phyloP scores from a whole-genome alignment of 2,329 filamentous ascomycete species.

The Lachnellula suecica region DNA sequence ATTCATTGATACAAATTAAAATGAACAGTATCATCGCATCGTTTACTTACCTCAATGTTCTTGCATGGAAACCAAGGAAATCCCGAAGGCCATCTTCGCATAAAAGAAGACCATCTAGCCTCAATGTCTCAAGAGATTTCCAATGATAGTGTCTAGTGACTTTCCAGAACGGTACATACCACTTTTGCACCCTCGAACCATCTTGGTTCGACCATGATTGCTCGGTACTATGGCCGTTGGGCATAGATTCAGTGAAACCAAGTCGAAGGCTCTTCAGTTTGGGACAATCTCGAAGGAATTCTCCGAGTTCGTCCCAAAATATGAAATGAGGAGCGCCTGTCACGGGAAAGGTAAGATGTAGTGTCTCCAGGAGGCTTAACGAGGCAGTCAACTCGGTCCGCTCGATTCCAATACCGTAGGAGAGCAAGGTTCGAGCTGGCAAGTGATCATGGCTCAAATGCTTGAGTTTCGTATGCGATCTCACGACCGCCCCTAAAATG shows the following conservation, averaged over 20 bases:
- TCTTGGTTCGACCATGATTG: no score
- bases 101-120: constrained; percentile 5
- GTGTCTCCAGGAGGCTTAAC: not conserved
- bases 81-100: not conserved
- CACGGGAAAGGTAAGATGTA: constrained; percentile 1
- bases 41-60: no score
- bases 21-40: no score
- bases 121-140: not conserved
- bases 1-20: no score
- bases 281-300: not conserved
- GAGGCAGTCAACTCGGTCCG: not conserved
- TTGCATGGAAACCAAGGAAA: not conserved
- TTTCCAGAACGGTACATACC: constrained; percentile 1
- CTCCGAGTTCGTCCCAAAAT: not conserved
- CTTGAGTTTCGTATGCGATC: not conserved
- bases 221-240: not conserved
- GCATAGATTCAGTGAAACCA: not conserved
- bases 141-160: not conserved
- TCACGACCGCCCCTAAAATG: not conserved
- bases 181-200: not conserved
- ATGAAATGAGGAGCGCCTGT: not conserved
- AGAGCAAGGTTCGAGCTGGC: not conserved
- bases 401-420: no score
- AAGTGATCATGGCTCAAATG: not conserved
- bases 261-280: not conserved